phyloP scores from a whole-genome alignment of 2,329 filamentous ascomycete species.

The Alternaria sp. region DNA sequence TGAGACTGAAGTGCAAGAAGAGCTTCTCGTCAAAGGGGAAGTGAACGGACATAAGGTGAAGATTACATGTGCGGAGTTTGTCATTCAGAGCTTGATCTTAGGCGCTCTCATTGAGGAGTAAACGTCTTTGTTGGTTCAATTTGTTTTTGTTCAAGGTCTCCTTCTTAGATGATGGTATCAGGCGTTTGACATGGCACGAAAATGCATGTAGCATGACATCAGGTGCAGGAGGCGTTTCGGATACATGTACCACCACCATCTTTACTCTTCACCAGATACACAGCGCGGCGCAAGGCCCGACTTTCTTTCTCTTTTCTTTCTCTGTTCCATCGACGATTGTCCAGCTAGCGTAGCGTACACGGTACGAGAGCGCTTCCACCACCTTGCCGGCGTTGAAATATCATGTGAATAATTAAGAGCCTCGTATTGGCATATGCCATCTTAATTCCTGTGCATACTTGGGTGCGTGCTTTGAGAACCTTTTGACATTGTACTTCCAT shows the following conservation, averaged over 20 bases:
- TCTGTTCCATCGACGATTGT: neutral
- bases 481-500: neutral
- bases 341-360: neutral
- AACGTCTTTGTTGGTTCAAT: neutral
- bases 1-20: slow-evolving; percentile 35
- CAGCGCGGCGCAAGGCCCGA: neutral
- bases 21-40: slow-evolving; percentile 37
- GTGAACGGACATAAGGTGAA: slow-evolving; percentile 62
- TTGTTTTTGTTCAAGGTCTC: neutral
- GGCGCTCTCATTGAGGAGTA: slow-evolving; percentile 75
- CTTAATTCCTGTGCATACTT: neutral
- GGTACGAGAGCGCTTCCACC: neutral
- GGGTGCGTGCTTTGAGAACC: neutral
- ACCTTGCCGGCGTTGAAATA: neutral
- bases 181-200: neutral
- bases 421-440: neutral
- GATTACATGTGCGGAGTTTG: slow-evolving; percentile 81
- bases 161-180: neutral
- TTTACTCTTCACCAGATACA: neutral
- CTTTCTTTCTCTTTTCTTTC: neutral
- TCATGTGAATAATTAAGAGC: neutral
- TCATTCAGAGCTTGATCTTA: slow-evolving; percentile 91
- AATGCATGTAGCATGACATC: neutral
- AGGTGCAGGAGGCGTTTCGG: neutral
- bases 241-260: neutral